phyloP scores from a whole-genome alignment of 1,139 yeast genomes.

The Yamadazyma triangularis region DNA sequence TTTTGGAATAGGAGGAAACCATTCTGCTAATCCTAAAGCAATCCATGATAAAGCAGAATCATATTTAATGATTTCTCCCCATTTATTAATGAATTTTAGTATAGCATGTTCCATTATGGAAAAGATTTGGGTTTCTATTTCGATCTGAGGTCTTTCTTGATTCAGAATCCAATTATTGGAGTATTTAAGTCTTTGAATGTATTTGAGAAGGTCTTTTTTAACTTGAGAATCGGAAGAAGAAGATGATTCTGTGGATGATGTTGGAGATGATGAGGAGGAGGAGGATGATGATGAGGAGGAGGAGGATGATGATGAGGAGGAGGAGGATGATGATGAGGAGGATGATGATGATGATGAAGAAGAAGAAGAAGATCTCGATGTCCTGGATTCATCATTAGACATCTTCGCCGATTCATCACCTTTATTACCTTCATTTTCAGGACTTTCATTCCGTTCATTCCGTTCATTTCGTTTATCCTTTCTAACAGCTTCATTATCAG shows the following conservation, averaged over 20 bases:
- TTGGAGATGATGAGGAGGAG: too few species aligned
- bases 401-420: too few species aligned
- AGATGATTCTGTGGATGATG: not conserved
- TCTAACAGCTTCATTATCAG: slow-evolving; percentile 32
- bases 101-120: slow-evolving; percentile 59
- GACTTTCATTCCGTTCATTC: not conserved
- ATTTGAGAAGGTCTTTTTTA: slow-evolving; percentile 48
- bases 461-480: too few species aligned
- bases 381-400: not conserved
- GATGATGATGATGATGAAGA: not conserved
- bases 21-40: slow-evolving; percentile 83
- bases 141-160: slow-evolving; percentile 7
- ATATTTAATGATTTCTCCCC: slow-evolving; percentile 77
- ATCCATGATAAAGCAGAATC: slow-evolving; percentile 85
- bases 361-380: not conserved
- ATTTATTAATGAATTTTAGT: slow-evolving; percentile 59
- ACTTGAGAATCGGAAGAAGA: slow-evolving; percentile 16
- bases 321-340: not conserved
- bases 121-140: slow-evolving; percentile 50
- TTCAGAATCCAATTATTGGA: slow-evolving; percentile 6
- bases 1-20: slow-evolving; percentile 66
- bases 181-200: slow-evolving; percentile 40
- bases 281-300: not conserved
- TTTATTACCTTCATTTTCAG: not conserved
- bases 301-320: not conserved